Base-by-base conservation (phyloP, 306 rosid genomes). In the Adenanthera pavonina region DNA sequence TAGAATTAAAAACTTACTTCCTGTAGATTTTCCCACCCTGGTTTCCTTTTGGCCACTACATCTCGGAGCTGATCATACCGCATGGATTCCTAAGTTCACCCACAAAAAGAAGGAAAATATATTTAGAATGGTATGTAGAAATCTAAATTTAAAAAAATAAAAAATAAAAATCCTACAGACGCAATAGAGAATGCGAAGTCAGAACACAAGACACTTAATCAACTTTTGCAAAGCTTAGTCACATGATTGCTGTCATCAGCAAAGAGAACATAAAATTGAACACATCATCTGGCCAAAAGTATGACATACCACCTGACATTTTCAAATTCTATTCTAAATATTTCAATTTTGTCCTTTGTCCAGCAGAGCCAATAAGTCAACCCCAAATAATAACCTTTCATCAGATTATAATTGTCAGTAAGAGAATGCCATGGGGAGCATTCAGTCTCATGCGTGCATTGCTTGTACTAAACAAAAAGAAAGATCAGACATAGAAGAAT, bases 11-110 rank as follows among this genome's bases (percentile, higher is more conserved):
- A 78, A 66, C 82, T 85, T 90, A 95, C 99, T 69, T 95, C 92
- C 83, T 95, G 98, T 85, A 92, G 86, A 81, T 92, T 78, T 90
- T 95, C 99, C 99, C 99, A 95, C 62, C 99, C 99, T 67, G 97
- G 98, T 73, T 88, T 90, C 81, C 92, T 81, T 89, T 89, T 92
- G 78, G 92, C 93, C 81, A 95, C 99, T 84, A 48, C 90, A 86
- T 95, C 94, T 82, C 97, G 94, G 57, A 95, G 95, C 81, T 92
- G 88, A 82, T 95, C 97, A 76, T 93, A 95, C 67, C 80, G 84
- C 92, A 80, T 89, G 78, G 97, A 92, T 80, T 95, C 98, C 99
- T 95, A 75, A 81, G 77, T 38, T 68, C 80, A 72, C 17, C n/a
- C 66, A 54, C 59, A 76, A 76, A 76, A 70, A 57, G 69, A 67